phyloP scores from a whole-genome alignment of 2,329 filamentous ascomycete genomes.

The Bipolaris victoriae region DNA sequence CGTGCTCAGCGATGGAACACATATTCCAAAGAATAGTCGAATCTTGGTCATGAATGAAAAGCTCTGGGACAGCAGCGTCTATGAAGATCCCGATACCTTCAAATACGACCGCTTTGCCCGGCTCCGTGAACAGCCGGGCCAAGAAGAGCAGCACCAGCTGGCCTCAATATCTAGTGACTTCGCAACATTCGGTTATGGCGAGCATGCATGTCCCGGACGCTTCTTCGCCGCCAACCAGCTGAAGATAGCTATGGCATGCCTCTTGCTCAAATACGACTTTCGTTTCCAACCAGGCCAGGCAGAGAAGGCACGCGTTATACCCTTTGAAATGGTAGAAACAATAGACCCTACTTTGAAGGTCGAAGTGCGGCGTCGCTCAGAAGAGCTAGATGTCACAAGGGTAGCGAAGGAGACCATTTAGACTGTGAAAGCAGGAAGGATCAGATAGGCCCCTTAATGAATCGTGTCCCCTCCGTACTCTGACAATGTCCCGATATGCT shows the following conservation, averaged over 20 bases:
- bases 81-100: constrained; percentile 2
- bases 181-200: constrained; percentile 1
- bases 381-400: constrained; percentile 5
- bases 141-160: constrained; percentile 1
- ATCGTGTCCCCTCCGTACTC: constrained; percentile 1
- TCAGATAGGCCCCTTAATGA: constrained; percentile 2
- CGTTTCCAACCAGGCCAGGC: constrained; percentile 4
- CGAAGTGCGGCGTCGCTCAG: constrained; percentile 3
- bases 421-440: constrained; percentile 4
- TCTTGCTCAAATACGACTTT: constrained; percentile 7
- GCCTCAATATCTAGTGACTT: neutral
- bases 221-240: constrained; percentile 4
- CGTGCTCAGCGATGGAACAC: constrained; percentile 7
- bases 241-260: constrained; percentile 1
- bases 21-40: constrained; percentile 5
- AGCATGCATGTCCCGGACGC: constrained; percentile 5
- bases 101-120: neutral
- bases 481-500: constrained; percentile 3
- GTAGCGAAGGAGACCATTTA: constrained; percentile 1
- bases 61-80: constrained; percentile 3
- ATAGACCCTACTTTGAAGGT: constrained; percentile 5
- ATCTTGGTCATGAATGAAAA: constrained; percentile 6
- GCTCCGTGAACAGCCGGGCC: neutral
- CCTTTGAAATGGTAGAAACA: constrained; percentile 5
- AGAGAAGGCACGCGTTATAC: constrained; percentile 1